Base-by-base conservation (phyloP, 2,329 filamentous ascomycete genomes). In the Ophiostoma quercus region DNA sequence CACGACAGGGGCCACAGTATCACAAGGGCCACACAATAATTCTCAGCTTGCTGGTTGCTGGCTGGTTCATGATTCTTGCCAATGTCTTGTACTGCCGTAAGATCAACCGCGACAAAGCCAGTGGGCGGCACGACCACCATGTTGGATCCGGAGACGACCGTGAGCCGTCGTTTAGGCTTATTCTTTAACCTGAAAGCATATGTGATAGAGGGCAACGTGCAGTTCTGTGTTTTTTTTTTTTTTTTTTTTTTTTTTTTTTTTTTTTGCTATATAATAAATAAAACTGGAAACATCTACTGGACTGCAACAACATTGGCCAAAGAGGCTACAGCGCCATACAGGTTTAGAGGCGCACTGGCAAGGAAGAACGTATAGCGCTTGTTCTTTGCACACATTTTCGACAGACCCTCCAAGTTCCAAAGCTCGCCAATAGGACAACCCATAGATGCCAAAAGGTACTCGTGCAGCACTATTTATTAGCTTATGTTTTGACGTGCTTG, bases 61-160 rank as follows among this genome's bases (percentile, higher is more conserved):
- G 86, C 3, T 90, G 88, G 88, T 82, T 88, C 66, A 79, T 88
- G 87, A 82, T 90, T 25, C 77, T 88, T 0, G 77, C 81, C 62
- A 90, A 90, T 73, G 84, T 90, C 1, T 74, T 87, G 0, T 88
- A 87, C 78, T 89, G 87, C 74, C 79, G 78, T 72, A 90, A 88
- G 77, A 81, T 89, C 34, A 90, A 90, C 74, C 80, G 79, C 8
- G 87, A 89, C 74, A 90, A 90, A 79, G 79, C 76, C 14, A 79
- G 74, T 4, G 88, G 88, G 1, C 88, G 86, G 74, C 86, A 88
- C 74, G 84, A 83, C 67, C 75, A 84, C 72, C 89, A 83, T 74
- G 78, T 78, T 54, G 87, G 85, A 0, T 84, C 77, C 71, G 85
- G 84, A 0, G 88, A 90, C 74, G 88, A 90, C 74, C 80, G 88